Evolutionary conservation across 768 basidiomycete species (phyloP).

Genomic region (Jaapia argillacea): DNA sequence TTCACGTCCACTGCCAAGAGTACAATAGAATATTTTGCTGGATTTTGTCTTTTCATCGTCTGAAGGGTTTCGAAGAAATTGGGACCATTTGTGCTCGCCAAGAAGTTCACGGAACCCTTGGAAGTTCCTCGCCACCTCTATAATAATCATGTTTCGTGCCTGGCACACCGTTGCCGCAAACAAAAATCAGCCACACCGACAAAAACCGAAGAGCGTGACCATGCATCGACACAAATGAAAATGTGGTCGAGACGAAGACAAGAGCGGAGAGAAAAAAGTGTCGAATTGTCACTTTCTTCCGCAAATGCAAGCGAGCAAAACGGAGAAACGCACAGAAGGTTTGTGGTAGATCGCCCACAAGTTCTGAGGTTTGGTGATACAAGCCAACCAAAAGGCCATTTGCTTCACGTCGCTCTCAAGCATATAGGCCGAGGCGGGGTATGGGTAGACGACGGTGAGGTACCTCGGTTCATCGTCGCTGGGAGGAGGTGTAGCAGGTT

Average conservation of each 20-base stretch:
- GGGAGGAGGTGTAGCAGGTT: slow-evolving; percentile 30
- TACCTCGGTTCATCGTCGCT: slow-evolving; percentile 33
- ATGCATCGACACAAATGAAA: no score
- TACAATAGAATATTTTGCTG: slow-evolving; percentile 30
- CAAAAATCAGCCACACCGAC: no score
- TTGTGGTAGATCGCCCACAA: slow-evolving; percentile 34
- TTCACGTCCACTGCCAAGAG: slow-evolving; percentile 23
- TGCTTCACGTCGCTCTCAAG: slow-evolving; percentile 23
- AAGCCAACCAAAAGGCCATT: slow-evolving; percentile 34
- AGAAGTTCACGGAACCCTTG: slow-evolving; percentile 24
- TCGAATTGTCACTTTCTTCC: background rate
- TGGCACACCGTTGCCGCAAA: no score
- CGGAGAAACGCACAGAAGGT: slow-evolving; percentile 25
- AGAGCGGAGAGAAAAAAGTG: background rate
- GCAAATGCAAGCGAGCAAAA: no score
- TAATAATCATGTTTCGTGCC: slow-evolving; percentile 35
- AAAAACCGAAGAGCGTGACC: no score
- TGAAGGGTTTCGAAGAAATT: slow-evolving; percentile 24
- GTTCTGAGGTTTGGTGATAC: slow-evolving; percentile 22
- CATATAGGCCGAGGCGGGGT: slow-evolving; percentile 32
- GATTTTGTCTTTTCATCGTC: slow-evolving; percentile 17
- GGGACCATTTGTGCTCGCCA: slow-evolving; percentile 32
- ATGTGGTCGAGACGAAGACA: background rate
- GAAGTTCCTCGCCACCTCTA: slow-evolving; percentile 27
- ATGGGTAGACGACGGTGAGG: slow-evolving; percentile 34